Conservation (phyloP, 2,329 filamentous ascomycete genomes). For the Cercospora sesami region DNA sequence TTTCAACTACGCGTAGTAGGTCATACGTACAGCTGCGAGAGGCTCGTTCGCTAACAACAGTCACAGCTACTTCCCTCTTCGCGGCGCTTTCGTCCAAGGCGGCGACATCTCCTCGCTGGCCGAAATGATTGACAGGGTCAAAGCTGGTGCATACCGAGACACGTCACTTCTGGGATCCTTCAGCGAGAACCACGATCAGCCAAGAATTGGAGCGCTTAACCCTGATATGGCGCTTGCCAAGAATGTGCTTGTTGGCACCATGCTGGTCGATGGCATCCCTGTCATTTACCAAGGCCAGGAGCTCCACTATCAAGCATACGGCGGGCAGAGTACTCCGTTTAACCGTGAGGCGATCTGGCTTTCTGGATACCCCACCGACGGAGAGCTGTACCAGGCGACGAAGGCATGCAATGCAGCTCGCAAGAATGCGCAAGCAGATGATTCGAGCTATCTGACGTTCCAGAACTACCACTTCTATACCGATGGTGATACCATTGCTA, state of each 20-base stretch:
- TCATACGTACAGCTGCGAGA: not conserved
- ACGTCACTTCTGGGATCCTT: slow-evolving; percentile 44
- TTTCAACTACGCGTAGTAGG: slow-evolving; percentile 50
- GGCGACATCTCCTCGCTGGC: slow-evolving; percentile 44
- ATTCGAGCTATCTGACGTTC: slow-evolving; percentile 44
- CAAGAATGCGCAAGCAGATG: slow-evolving; percentile 45
- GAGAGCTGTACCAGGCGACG: slow-evolving; percentile 34
- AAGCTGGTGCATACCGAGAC: slow-evolving; percentile 40
- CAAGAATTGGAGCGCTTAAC: slow-evolving; percentile 50
- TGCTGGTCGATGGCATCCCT: slow-evolving; percentile 62
- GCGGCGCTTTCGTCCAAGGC: slow-evolving; percentile 41
- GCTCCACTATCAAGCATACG: slow-evolving; percentile 53
- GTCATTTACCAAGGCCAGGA: slow-evolving; percentile 68
- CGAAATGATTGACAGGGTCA: slow-evolving; percentile 36
- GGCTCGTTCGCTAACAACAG: not conserved
- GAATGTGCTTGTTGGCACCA: slow-evolving; percentile 62
- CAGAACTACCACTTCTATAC: slow-evolving; percentile 44
- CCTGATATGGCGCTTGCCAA: slow-evolving; percentile 58
- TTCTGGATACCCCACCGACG: slow-evolving; percentile 43
- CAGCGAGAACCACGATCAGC: slow-evolving; percentile 43
- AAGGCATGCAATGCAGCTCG: slow-evolving; percentile 54
- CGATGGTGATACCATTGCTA: slow-evolving; percentile 46
- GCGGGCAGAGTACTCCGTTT: slow-evolving; percentile 39
- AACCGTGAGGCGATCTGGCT: slow-evolving; percentile 48
- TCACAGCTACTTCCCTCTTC: slow-evolving; percentile 42